These are phyloP conservation scores for Beauveria sp. DNA, from an alignment of 2,329 filamentous ascomycete genomes.

Conservation along the genomic window DNA sequence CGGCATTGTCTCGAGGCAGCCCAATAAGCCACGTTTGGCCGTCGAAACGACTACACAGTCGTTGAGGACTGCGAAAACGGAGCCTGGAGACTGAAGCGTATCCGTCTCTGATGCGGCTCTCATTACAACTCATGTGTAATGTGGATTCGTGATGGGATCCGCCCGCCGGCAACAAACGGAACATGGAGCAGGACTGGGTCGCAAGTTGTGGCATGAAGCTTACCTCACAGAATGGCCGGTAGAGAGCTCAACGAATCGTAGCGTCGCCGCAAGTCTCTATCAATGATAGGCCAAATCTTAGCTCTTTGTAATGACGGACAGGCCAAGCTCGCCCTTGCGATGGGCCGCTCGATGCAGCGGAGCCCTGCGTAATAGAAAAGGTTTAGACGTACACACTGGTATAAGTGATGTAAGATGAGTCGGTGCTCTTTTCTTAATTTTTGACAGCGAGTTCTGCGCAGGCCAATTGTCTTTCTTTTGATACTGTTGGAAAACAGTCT, in stretches of 20 bases:
- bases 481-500: background rate
- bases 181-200: constrained; percentile 1
- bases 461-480: background rate
- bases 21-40: constrained; percentile 4
- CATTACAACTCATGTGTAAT: constrained; percentile 4
- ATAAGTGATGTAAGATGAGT: background rate
- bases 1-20: background rate
- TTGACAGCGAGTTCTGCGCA: background rate
- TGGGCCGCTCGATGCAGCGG: background rate
- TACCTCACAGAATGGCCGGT: constrained; percentile 10
- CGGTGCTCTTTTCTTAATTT: background rate
- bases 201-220: constrained; percentile 1
- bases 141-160: constrained; percentile 7
- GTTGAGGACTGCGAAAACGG: background rate
- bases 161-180: constrained; percentile 1
- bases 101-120: background rate
- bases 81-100: background rate
- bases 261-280: background rate
- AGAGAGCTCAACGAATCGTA: background rate
- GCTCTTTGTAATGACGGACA: background rate
- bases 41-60: background rate
- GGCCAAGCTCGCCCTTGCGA: background rate
- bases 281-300: background rate
- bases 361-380: background rate
- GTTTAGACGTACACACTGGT: background rate